Evolutionary conservation across 257 asterid species (phyloP).

Genomic region (Nicotiana otophora): DNA sequence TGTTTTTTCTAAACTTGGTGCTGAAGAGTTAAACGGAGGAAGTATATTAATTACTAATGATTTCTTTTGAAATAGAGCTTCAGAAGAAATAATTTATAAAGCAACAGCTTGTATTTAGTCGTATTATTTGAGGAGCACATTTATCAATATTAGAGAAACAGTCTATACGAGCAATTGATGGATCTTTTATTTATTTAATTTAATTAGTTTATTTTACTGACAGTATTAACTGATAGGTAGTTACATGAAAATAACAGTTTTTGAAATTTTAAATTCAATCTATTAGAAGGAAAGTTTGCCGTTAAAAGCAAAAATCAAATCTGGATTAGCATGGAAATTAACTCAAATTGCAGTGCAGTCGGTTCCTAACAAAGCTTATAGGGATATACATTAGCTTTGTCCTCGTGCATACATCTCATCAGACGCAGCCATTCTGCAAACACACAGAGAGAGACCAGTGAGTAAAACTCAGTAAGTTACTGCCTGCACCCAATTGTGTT

Average conservation of each 20-base stretch:
- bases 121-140: too few relatives aligned
- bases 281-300: neutral
- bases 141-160: too few relatives aligned
- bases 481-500: neutral
- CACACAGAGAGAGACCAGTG: neutral
- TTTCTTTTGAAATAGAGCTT: too few relatives aligned
- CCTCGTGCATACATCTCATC: neutral
- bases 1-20: too few relatives aligned
- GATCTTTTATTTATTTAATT: neutral
- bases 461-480: neutral
- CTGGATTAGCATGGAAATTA: neutral
- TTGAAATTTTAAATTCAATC: neutral
- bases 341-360: neutral
- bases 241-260: constrained; percentile 11
- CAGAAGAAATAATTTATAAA: too few relatives aligned
- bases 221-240: neutral
- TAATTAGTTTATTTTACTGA: neutral
- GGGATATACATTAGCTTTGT: neutral
- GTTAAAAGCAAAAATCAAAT: neutral
- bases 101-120: too few relatives aligned
- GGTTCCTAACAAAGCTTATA: neutral
- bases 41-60: too few relatives aligned
- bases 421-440: neutral
- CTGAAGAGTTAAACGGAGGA: too few relatives aligned
- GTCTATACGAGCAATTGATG: neutral